Evolutionary conservation across 1,139 yeast genomes (phyloP).

Genomic region (Debaryomyces singareniensis): DNA sequence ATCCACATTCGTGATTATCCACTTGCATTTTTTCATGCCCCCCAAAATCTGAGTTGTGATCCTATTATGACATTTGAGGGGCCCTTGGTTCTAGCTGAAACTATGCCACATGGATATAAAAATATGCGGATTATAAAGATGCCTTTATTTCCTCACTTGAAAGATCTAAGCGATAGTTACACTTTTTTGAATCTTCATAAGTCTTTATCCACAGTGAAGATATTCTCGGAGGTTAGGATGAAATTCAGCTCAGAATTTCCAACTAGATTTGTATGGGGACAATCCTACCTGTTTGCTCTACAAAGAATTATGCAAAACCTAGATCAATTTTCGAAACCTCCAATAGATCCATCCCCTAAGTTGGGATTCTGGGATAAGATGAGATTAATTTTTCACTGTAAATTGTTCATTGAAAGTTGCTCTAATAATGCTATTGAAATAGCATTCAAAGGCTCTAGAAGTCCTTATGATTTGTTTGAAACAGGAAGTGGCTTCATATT

Average conservation of each 20-base stretch:
- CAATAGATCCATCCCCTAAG: slow-evolving; percentile 57
- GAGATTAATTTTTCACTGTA: slow-evolving; percentile 44
- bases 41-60: slow-evolving; percentile 13
- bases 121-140: slow-evolving; percentile 57
- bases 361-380: slow-evolving; percentile 59
- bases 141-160: slow-evolving; percentile 39
- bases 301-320: slow-evolving; percentile 75
- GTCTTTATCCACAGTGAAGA: slow-evolving; percentile 70
- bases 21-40: slow-evolving; percentile 46
- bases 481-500: slow-evolving; percentile 36
- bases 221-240: slow-evolving; percentile 57
- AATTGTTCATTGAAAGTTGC: slow-evolving; percentile 21
- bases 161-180: slow-evolving; percentile 28
- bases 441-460: slow-evolving; percentile 42
- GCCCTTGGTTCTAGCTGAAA: slow-evolving; percentile 44
- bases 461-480: slow-evolving; percentile 38
- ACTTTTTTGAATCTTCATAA: slow-evolving; percentile 58
- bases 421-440: slow-evolving; percentile 44
- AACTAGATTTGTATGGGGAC: slow-evolving; percentile 80
- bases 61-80: slow-evolving; percentile 35
- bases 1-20: slow-evolving; percentile 66
- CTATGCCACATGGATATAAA: slow-evolving; percentile 28
- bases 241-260: slow-evolving; percentile 51
- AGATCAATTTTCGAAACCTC: slow-evolving; percentile 79
- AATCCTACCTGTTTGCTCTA: slow-evolving; percentile 76